Evolutionary conservation across 2,329 filamentous ascomycete genomes (phyloP), one percentile per base, ranked within the genome.

Genomic region (Hirsutella thompsonii): DNA sequence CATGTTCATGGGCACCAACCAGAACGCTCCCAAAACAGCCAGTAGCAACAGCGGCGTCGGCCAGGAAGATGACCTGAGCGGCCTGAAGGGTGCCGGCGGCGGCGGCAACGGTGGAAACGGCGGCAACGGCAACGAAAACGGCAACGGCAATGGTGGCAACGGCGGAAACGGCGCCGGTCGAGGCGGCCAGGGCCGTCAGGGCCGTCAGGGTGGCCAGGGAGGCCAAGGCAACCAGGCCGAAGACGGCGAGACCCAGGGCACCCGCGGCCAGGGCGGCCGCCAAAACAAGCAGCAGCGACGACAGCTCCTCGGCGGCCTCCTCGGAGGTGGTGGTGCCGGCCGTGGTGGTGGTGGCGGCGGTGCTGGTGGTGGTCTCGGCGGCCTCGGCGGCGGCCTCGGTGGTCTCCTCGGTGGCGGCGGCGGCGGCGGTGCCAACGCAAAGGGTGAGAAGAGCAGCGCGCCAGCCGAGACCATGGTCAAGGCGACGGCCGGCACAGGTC

Each of bases 1-100:
- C 43, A 68, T 56, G 55, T 83, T 82, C 63, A 79, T 83, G 72
- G 68, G 68, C 28, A 54, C 44, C n/a, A 55, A 51, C 16, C 55
- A 51, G 33, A 40, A 38, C 9, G 61, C 57, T 23, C 61, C 65
- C 2, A 59, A 54, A 42, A 67, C 3, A 19, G 19, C 37, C 14
- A 23, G 19, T 11, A 11, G 6, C 23, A 11, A 26, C 23, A 38
- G 14, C 10, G 36, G 36, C 26, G 55, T 55, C 9, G 66, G 67
- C n/a, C 55, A 62, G n/a, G 65, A 67, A 56, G 61, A 69, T 42
- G 55, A 65, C 38, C 59, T 68, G 20, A 61, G 58, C 19, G 45
- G 49, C 10, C 46, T 53, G n/a, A 32, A 46, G 14, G 35, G 37
- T 11, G 11, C 11, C 6, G 23, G 23, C 11, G 23, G 23, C 23